Evolutionary conservation across 257 asterid species (phyloP), one percentile per base, ranked within the genome.

Genomic region (Verbena officinalis): DNA sequence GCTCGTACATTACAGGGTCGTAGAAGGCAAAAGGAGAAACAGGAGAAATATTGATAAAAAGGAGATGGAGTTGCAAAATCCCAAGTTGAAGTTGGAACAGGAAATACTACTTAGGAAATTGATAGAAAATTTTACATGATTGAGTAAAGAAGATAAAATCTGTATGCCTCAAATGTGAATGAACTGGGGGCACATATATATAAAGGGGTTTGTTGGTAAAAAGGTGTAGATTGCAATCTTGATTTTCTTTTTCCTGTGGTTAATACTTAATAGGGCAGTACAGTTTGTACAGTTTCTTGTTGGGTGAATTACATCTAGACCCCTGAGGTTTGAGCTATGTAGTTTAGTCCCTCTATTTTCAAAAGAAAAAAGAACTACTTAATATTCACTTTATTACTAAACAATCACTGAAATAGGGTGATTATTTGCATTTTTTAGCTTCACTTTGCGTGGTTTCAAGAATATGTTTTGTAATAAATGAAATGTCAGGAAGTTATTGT

Each of bases 1-100:
- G 8, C 40, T 36, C 7, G 11, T 1, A 36, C 40, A 38, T 12
- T 38, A 39, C 77, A 87, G 92, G 84, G 86, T 11, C 82, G 83
- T 31, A 70, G 83, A 72, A 76, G 79, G 73, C 75, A 58, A 59
- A 85, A 64, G 69, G 76, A 63, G 68, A 43, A 16, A 62, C 50
- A 44, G 34, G 67, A 56, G 59, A 51, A 81, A 63, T 19, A 60
- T 58, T 21, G 61, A 71, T 74, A 69, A 75, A 62, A 70, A 72
- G 62, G 9, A 69, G 59, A 42, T 60, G 64, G 21, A 55, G 69
- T 38, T 46, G 76, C 11, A 39, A n/a, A n/a, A 65, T 44, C 33
- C 9, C 12, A 21, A 55, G 61, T 9, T 21, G 9, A 12, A 22
- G 17, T 62, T 9, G 19, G 50, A 42, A 42, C 15, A 56, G 45